phyloP scores from a whole-genome alignment of 371 early-diverging fungal genomes.

The Mucor circinelloides region DNA sequence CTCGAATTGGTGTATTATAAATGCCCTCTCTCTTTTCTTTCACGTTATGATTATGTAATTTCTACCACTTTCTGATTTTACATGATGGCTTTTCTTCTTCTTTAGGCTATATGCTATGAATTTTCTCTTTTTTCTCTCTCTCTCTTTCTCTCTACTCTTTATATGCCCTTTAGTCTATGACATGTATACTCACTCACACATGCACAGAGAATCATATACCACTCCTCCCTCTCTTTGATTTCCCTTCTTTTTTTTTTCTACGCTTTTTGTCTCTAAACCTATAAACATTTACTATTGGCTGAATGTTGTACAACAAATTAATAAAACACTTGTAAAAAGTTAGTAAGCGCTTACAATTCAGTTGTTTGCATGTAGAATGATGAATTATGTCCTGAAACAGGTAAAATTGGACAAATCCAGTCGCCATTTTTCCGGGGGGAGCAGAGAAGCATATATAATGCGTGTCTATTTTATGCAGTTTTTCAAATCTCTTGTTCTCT shows the following conservation, averaged over 20 bases:
- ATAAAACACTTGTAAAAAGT: neutral
- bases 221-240: neutral
- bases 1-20: constrained; percentile 46
- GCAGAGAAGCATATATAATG: neutral
- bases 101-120: neutral
- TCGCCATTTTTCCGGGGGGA: neutral
- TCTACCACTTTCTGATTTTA: neutral
- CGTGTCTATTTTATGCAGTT: neutral
- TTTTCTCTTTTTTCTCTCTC: neutral
- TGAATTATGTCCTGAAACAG: neutral
- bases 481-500: neutral
- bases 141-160: neutral
- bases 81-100: neutral
- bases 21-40: neutral
- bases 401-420: neutral
- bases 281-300: neutral
- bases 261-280: neutral
- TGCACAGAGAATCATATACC: constrained; percentile 7
- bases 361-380: neutral
- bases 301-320: constrained; percentile 3
- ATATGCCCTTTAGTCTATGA: neutral
- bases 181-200: neutral
- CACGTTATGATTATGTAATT: neutral
- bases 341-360: neutral
- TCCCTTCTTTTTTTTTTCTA: neutral